Conservation (phyloP, 345 rosid species). For the Rhizophora mangle region DNA sequence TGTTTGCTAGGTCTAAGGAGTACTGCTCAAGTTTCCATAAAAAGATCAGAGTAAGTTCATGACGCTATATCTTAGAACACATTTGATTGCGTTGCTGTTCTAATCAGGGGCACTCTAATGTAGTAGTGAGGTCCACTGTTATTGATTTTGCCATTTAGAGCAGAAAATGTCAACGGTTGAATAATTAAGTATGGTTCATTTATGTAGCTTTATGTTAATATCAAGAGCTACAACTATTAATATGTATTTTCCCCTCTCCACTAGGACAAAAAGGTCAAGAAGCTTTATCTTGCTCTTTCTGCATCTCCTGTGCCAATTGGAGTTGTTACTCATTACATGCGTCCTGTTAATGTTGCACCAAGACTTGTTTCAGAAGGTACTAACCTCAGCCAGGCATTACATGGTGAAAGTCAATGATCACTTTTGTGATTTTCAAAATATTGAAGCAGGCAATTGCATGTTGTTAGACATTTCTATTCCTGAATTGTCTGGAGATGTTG, state of each 20-base stretch:
- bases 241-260: neutral
- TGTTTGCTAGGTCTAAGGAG: conserved; percentile 72
- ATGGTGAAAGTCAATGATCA: neutral
- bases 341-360: conserved; percentile 79
- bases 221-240: neutral
- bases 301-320: conserved; percentile 75
- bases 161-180: too few relatives aligned
- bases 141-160: neutral
- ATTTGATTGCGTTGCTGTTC: neutral
- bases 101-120: neutral
- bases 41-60: conserved; percentile 60
- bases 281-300: conserved; percentile 84
- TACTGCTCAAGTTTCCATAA: conserved; percentile 80
- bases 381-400: conserved; percentile 3
- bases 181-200: too few relatives aligned
- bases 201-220: conserved; percentile 3
- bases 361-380: conserved; percentile 81
- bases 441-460: neutral
- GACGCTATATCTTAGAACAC: neutral
- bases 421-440: neutral
- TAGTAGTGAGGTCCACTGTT: neutral
- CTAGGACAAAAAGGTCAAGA: conserved; percentile 79
- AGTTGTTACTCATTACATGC: conserved; percentile 82
- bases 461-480: neutral
- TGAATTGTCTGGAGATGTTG: neutral